phyloP scores from a whole-genome alignment of 2,329 filamentous ascomycete genomes.

The Epichloe sylvatica region DNA sequence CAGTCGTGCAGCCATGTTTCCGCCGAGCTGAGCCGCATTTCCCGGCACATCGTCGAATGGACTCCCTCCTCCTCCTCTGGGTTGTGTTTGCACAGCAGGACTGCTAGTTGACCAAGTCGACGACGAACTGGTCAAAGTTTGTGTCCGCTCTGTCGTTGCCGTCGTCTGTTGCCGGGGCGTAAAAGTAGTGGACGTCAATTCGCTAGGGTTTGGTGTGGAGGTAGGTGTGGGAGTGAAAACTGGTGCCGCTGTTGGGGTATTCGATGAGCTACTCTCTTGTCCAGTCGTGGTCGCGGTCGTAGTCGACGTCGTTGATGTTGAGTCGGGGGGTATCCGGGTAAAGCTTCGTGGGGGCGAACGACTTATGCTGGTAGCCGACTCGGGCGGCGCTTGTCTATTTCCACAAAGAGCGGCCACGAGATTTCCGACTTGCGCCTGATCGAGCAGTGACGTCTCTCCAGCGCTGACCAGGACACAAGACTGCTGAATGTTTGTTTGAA shows the following conservation, averaged over 20 bases:
- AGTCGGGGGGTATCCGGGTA: background rate
- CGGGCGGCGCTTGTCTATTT: conserved; percentile 5
- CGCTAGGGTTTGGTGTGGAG: background rate
- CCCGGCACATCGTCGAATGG: conserved; percentile 9
- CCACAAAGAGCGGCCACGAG: conserved; percentile 24
- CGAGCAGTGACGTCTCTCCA: conserved; percentile 20
- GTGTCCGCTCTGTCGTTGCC: background rate
- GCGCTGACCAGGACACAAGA: conserved; percentile 14
- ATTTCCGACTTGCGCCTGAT: conserved; percentile 22
- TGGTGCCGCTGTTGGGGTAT: background rate
- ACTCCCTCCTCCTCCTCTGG: conserved; percentile 11
- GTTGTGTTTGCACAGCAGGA: conserved; percentile 2
- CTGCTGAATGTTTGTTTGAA: conserved; percentile 17
- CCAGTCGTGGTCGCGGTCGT: background rate
- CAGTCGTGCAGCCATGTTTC: background rate
- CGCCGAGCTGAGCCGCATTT: background rate
- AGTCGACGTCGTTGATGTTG: background rate
- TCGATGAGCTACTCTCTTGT: background rate
- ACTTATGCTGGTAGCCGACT: conserved; percentile 1
- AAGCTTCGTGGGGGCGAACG: background rate
- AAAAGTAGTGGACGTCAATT: background rate
- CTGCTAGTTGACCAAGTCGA: conserved; percentile 4
- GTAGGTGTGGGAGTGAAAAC: background rate
- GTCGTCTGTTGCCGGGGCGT: background rate
- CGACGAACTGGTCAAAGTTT: background rate